A percentile compares a stretch with the other conserved stretches of the same genome.
Evolutionary conservation across 345 rosid species (phyloP).

Genomic region (Rhizophora mangle): DNA sequence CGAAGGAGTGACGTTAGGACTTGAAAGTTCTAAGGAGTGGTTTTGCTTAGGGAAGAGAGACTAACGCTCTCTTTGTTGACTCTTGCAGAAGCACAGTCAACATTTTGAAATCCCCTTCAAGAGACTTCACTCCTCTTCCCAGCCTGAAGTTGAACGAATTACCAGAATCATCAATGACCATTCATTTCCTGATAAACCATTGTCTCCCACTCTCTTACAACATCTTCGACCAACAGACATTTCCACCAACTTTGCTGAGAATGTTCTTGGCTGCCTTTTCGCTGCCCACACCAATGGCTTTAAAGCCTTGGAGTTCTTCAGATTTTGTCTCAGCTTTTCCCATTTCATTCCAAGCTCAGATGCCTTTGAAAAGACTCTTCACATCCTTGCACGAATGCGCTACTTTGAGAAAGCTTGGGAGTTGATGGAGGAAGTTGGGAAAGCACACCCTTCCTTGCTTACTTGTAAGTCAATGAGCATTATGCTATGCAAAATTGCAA

Average conservation of each 20-base stretch:
- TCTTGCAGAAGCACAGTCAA: background rate
- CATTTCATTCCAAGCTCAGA: slow-evolving; percentile 44
- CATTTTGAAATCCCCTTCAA: background rate
- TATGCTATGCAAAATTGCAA: slow-evolving; percentile 60
- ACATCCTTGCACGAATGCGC: slow-evolving; percentile 75
- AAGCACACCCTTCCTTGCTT: slow-evolving; percentile 43
- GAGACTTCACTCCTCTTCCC: background rate
- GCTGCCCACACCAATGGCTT: slow-evolving; percentile 85
- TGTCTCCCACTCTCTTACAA: slow-evolving; percentile 43
- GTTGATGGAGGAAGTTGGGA: slow-evolving; percentile 51
- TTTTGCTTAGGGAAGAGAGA: background rate
- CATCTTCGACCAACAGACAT: slow-evolving; percentile 37
- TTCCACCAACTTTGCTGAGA: slow-evolving; percentile 46
- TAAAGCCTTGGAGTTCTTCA: slow-evolving; percentile 83
- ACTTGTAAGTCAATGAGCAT: slow-evolving; percentile 80
- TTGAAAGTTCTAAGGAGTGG: too few species aligned
- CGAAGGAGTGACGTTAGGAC: too few species aligned
- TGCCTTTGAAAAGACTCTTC: slow-evolving; percentile 82
- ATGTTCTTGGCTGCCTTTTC: slow-evolving; percentile 79
- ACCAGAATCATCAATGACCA: slow-evolving; percentile 67
- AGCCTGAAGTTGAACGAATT: slow-evolving; percentile 42
- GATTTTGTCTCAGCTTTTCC: slow-evolving; percentile 35
- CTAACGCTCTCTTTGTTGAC: background rate
- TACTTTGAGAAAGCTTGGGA: slow-evolving; percentile 87
- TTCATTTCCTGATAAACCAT: slow-evolving; percentile 61